Percentiles rank a stretch among this genome's conserved stretches.
These are phyloP conservation scores for Diddensiella caesifluorescens DNA, from an alignment of 805 yeast genomes.

Conservation along the genomic window DNA sequence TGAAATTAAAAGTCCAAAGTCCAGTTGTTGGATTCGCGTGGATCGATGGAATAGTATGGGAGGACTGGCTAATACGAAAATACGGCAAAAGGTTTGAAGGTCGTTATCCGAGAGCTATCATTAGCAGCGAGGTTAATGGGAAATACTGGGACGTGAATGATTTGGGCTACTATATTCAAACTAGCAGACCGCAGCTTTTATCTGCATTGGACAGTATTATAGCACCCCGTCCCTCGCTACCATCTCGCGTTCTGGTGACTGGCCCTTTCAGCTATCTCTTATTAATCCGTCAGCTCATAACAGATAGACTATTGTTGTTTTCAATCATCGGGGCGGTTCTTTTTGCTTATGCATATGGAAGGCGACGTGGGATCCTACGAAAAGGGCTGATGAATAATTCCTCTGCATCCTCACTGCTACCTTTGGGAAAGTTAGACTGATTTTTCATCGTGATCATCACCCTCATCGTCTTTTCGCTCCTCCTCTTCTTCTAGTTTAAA, in stretches of 20 bases:
- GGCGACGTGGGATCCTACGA: slow-evolving; percentile 2
- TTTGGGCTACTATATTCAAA: slow-evolving; percentile 22
- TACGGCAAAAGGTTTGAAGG: slow-evolving; percentile 26
- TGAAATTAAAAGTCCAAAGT: slow-evolving; percentile 23
- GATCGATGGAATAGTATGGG: slow-evolving; percentile 34
- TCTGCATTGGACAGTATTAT: slow-evolving; percentile 19
- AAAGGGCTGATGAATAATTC: background rate
- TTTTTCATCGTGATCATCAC: too few species aligned
- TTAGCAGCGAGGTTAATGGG: slow-evolving; percentile 27
- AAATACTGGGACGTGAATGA: slow-evolving; percentile 29
- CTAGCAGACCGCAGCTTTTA: slow-evolving; percentile 22
- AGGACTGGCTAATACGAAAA: slow-evolving; percentile 30
- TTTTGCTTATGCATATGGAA: background rate
- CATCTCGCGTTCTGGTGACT: slow-evolving; percentile 1
- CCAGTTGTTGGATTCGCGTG: slow-evolving; percentile 33
- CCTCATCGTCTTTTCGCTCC: too few species aligned
- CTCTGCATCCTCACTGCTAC: background rate
- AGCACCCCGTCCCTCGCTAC: background rate
- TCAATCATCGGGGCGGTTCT: background rate
- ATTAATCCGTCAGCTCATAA: background rate
- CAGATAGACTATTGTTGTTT: background rate
- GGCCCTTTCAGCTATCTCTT: slow-evolving; percentile 3
- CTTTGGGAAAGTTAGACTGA: slow-evolving; percentile 1
- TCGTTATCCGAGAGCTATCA: slow-evolving; percentile 16
- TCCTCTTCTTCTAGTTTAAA: too few species aligned